Evolutionary conservation across 75 land plant species (phyloP).

Genomic region (Pinus tabuliformis): DNA sequence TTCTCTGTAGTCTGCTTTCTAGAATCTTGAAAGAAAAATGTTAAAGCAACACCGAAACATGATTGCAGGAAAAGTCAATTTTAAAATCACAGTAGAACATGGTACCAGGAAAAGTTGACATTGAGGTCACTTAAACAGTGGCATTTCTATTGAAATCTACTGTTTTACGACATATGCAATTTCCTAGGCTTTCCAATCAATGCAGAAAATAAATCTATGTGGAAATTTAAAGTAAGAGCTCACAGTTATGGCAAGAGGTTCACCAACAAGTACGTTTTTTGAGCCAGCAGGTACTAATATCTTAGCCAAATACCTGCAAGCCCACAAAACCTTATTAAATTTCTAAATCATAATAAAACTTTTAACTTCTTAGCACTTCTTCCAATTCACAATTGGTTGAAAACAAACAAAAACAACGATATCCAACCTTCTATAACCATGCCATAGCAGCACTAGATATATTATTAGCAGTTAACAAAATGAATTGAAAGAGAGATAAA

Average conservation of each 20-base stretch:
- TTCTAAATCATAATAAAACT: not conserved
- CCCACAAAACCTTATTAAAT: not conserved
- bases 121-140: not conserved
- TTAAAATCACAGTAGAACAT: not conserved
- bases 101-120: conserved; percentile 5
- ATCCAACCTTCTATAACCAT: not conserved
- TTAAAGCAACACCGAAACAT: not conserved
- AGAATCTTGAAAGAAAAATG: not conserved
- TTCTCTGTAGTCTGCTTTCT: not conserved
- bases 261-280: conserved; percentile 86
- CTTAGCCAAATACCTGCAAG: conserved; percentile 81
- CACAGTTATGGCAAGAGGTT: conserved; percentile 80
- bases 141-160: not conserved
- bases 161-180: not conserved
- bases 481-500: not conserved
- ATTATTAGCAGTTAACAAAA: not conserved
- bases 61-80: not conserved
- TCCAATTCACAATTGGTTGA: not conserved
- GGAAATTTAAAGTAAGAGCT: conserved; percentile 8
- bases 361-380: not conserved
- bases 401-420: not conserved
- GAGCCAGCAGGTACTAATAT: conserved; percentile 90
- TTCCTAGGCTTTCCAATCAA: not conserved
- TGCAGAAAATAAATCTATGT: not conserved
- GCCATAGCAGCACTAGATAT: not conserved